Base-by-base conservation (phyloP, 177 flowering plant species). In the Tripterygium wilfordii region DNA sequence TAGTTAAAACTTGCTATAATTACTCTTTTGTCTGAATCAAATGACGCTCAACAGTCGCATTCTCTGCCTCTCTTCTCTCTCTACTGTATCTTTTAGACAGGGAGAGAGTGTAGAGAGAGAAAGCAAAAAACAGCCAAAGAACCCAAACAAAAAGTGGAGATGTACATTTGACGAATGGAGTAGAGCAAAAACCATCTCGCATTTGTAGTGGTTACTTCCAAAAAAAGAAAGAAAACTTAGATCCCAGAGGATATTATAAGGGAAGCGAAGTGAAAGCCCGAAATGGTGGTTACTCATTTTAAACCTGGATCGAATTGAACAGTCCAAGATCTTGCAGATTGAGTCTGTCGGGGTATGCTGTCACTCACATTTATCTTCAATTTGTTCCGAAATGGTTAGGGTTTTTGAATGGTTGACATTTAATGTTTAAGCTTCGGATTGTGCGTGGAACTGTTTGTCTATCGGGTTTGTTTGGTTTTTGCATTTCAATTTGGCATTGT, bases 241-340 rank as follows among this genome's bases (percentile, higher is more conserved):
- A 26, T 17, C 29, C 43, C 36, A 16, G 27, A 13, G 35, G 15
- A 49, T 42, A 29, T 29, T 22, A 18, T 12, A 24, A 14, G 21
- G 18, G 20, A 10, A 32, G 36, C n/a, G 24, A 25, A 20, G 46
- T 20, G 15, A 26, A 37, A 14, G 8, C 7, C 3, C 15, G 36
- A 13, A 33, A 3, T 4, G 15, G 18, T 36, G 30, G 10, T 39
- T 8, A 14, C 38, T n/a, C 18, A 14, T 13, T 5, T 15, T 10
- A 20, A 31, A 8, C 10, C 8, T 24, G 48, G 77, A 70, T 74
- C 79, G 53, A 51, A 27, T 38, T 62, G 49, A 40, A 21, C 35
- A 42, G 49, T 45, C 49, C 19, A 47, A 70, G 82, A 76, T 74
- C 80, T 71, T 49, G 12, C 53, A 18, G 56, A 25, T 49, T 25